These are phyloP conservation scores for Hemisphaericaspora xylanilytica DNA, from an alignment of 1,139 yeast genomes.

Conservation along the genomic window DNA sequence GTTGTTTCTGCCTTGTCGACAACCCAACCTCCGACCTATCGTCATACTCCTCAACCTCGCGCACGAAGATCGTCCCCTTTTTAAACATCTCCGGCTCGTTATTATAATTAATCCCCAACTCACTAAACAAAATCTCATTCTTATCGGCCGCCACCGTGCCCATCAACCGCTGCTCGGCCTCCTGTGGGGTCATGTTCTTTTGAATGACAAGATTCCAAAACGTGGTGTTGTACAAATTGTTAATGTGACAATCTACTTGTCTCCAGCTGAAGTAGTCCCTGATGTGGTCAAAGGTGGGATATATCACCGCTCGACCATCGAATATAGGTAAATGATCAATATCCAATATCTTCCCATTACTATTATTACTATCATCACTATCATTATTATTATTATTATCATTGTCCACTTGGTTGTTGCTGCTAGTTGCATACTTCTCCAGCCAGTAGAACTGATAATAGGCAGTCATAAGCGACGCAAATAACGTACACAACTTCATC, in stretches of 20 bases:
- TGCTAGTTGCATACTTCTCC: constrained; percentile 50
- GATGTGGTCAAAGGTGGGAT: constrained; percentile 62
- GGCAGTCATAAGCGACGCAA: constrained; percentile 80
- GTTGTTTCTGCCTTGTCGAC: constrained; percentile 48
- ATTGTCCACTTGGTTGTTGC: too few relatives aligned
- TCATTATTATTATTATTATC: too few relatives aligned
- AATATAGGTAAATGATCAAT: constrained; percentile 65
- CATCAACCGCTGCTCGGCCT: constrained; percentile 69
- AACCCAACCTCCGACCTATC: constrained; percentile 16
- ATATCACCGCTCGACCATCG: constrained; percentile 86
- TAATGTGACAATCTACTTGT: constrained; percentile 95
- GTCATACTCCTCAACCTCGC: constrained; percentile 40
- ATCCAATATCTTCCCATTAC: constrained; percentile 22
- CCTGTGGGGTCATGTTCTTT: constrained; percentile 71
- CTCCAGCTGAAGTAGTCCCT: constrained; percentile 92
- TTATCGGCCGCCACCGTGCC: constrained; percentile 84
- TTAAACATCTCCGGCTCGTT: constrained; percentile 83
- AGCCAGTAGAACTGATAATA: constrained; percentile 71
- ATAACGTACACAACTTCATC: constrained; percentile 71
- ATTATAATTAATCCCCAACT: constrained; percentile 85
- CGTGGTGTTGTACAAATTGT: constrained; percentile 86
- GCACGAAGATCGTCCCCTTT: constrained; percentile 75
- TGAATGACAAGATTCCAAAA: constrained; percentile 82
- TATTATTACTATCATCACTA: too few relatives aligned
- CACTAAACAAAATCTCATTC: constrained; percentile 75